Evolutionary conservation across 2,329 filamentous ascomycete species (phyloP).

Genomic region (Xylariales sp.): DNA sequence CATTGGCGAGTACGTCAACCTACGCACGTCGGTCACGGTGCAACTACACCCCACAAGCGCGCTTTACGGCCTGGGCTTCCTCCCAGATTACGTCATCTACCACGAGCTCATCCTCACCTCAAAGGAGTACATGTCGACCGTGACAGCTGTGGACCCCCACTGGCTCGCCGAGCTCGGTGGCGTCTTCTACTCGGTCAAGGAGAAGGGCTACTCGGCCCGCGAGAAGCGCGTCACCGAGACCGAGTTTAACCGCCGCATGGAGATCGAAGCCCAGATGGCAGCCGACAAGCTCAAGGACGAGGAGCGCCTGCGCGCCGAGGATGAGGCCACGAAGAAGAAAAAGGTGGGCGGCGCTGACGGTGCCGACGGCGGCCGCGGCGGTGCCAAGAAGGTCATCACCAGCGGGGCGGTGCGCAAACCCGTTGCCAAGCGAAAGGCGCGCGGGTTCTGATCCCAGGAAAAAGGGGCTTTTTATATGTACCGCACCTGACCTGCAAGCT

Average conservation of each 20-base stretch:
- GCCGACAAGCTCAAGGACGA: constrained; percentile 72
- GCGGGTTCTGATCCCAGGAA: constrained; percentile 51
- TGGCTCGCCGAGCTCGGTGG: constrained; percentile 96
- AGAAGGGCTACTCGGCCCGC: constrained; percentile 88
- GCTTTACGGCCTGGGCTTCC: constrained; percentile 85
- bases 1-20: constrained; percentile 94
- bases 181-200: constrained; percentile 95
- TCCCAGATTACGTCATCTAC: constrained; percentile 96
- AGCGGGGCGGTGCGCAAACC: constrained; percentile 60
- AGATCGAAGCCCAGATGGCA: constrained; percentile 90
- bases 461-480: too few species aligned
- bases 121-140: constrained; percentile 97
- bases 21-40: constrained; percentile 89
- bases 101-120: constrained; percentile 95
- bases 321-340: constrained; percentile 40
- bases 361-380: background rate
- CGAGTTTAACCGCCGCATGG: constrained; percentile 89
- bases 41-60: constrained; percentile 93
- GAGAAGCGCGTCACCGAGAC: constrained; percentile 85
- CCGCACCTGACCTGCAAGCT: too few species aligned
- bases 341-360: constrained; percentile 13
- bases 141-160: constrained; percentile 92
- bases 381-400: constrained; percentile 47
- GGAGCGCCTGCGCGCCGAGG: constrained; percentile 46
- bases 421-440: constrained; percentile 49